Evolutionary conservation across 208 protist species (phyloP).

Genomic region (Blechomonas ayalai): DNA sequence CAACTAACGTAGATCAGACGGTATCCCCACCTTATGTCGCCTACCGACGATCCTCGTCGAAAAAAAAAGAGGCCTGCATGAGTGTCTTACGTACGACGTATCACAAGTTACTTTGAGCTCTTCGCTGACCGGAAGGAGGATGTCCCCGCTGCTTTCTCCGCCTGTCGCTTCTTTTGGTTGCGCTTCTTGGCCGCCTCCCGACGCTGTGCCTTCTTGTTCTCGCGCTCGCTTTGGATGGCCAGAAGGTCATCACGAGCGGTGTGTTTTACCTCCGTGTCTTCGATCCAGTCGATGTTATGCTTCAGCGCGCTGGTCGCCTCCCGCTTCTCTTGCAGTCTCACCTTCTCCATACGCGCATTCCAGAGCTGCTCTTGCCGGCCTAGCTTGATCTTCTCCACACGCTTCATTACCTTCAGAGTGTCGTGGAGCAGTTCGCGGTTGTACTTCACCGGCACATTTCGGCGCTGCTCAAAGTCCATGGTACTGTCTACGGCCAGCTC

Average conservation of each 20-base stretch:
- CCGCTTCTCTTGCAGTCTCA: constrained; percentile 63
- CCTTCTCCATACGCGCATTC: constrained; percentile 82
- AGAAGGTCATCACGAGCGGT: constrained; percentile 73
- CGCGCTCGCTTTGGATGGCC: constrained; percentile 64
- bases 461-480: constrained; percentile 98
- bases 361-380: constrained; percentile 91
- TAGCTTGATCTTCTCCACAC: constrained; percentile 95
- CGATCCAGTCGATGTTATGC: constrained; percentile 93
- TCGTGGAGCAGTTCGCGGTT: constrained; percentile 95
- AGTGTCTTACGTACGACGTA: too few relatives aligned
- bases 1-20: too few relatives aligned
- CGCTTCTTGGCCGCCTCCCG: constrained; percentile 71
- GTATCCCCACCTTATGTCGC: too few relatives aligned
- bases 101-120: too few relatives aligned
- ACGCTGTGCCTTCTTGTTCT: constrained; percentile 65
- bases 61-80: too few relatives aligned
- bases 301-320: constrained; percentile 81
- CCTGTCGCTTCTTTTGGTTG: constrained; percentile 45
- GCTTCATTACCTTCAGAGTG: constrained; percentile 97
- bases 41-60: too few relatives aligned
- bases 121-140: constrained; percentile 46
- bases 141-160: constrained; percentile 47
- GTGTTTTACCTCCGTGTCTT: constrained; percentile 79
- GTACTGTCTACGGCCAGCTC: constrained; percentile 97
- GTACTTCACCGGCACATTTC: constrained; percentile 98